A percentile compares a stretch with the other conserved stretches of the same genome.
phyloP scores from a whole-genome alignment of 2,329 filamentous ascomycete genomes.

The Aspergillus neoniger region DNA sequence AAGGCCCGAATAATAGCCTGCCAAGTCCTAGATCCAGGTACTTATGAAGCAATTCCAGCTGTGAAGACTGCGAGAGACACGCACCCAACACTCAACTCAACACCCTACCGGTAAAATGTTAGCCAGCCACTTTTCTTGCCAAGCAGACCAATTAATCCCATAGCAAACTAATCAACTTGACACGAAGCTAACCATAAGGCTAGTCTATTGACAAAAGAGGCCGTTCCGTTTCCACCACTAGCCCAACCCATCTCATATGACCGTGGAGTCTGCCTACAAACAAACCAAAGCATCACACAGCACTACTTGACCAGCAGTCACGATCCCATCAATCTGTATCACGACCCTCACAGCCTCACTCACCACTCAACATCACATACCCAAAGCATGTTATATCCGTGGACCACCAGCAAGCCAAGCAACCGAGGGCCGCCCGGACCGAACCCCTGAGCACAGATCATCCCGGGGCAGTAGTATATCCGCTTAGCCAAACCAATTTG shows the following conservation, averaged over 20 bases:
- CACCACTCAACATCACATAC: neutral
- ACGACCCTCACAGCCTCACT: neutral
- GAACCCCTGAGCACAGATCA: constrained; percentile 9
- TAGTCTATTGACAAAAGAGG: neutral
- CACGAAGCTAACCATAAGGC: neutral
- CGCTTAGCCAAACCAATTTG: constrained; percentile 8
- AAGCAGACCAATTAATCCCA: neutral
- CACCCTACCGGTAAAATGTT: too few relatives aligned
- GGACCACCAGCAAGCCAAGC: constrained; percentile 1
- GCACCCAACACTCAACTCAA: too few relatives aligned
- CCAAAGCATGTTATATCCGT: neutral
- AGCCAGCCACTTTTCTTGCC: neutral
- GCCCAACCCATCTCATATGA: neutral
- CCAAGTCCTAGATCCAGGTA: too few relatives aligned
- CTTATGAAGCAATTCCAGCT: neutral
- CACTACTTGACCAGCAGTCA: neutral
- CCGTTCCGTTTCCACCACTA: neutral
- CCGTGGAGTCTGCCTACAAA: neutral
- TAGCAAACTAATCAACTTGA: neutral
- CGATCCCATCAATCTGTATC: neutral
- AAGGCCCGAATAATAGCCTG: too few relatives aligned
- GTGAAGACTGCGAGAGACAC: too few relatives aligned
- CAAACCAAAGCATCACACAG: neutral
- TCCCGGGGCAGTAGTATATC: neutral
- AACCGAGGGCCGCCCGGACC: constrained; percentile 2